phyloP scores from a whole-genome alignment of 2,329 filamentous ascomycete species.

The Tricladium varicosporioides region DNA sequence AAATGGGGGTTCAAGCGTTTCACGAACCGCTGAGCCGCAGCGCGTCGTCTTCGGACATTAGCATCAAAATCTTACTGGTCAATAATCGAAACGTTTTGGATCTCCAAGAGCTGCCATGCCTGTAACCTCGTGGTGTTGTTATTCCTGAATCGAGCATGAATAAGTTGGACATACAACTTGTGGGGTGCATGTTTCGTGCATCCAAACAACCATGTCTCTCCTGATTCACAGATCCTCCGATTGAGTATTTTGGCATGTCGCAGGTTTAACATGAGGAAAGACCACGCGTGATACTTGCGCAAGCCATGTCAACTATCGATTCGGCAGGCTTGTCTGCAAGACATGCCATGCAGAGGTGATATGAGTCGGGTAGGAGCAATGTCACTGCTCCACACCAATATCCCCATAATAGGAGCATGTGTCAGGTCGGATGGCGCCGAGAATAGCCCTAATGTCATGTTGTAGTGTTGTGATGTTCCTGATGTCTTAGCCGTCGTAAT shows the following conservation, averaged over 20 bases:
- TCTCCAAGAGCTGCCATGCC: background rate
- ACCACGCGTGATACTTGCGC: constrained; percentile 5
- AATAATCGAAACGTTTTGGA: background rate
- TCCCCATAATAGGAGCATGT: constrained; percentile 7
- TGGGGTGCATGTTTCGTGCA: constrained; percentile 8
- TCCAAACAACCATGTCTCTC: constrained; percentile 2
- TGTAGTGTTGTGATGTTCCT: background rate
- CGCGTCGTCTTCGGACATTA: background rate
- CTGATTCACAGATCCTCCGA: constrained; percentile 2
- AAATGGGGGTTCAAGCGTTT: constrained; percentile 16
- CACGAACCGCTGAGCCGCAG: constrained; percentile 18
- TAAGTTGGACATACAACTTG: background rate
- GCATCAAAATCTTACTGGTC: constrained; percentile 2
- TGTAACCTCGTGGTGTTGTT: background rate
- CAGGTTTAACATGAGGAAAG: background rate
- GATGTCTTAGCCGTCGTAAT: constrained; percentile 19
- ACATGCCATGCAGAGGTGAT: no score
- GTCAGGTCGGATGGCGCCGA: constrained; percentile 7
- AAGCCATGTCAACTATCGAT: background rate
- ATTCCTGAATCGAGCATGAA: background rate
- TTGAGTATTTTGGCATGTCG: background rate
- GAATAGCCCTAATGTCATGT: background rate
- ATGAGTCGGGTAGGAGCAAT: background rate
- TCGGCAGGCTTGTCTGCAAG: no score
- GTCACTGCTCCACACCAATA: constrained; percentile 5